Conservation (phyloP, 2,329 filamentous ascomycete genomes). For the Pyricularia sp. region DNA sequence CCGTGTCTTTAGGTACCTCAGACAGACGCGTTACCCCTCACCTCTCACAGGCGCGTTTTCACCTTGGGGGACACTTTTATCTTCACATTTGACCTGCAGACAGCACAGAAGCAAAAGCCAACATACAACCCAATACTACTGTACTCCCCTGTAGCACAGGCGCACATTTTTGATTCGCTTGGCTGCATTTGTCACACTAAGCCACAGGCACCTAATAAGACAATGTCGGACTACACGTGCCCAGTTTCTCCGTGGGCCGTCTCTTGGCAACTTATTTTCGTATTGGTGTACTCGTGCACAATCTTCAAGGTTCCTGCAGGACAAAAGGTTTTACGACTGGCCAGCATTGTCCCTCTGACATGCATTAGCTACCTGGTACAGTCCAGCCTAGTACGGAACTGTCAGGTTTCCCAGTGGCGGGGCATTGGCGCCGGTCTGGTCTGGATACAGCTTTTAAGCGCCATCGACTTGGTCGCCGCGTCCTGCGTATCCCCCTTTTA, state of each 20-base stretch:
- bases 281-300: neutral
- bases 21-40: too few species aligned
- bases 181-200: too few species aligned
- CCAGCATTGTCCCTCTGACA: neutral
- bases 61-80: too few species aligned
- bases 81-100: too few species aligned
- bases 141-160: too few species aligned
- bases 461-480: neutral
- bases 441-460: neutral
- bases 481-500: neutral
- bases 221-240: neutral
- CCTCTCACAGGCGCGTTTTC: too few species aligned
- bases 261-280: neutral
- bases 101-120: too few species aligned
- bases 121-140: too few species aligned
- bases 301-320: neutral
- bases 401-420: neutral
- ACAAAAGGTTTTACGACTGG: neutral
- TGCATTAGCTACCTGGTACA: neutral
- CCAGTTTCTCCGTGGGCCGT: neutral
- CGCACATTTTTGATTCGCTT: too few species aligned
- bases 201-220: neutral
- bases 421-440: neutral
- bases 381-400: neutral
- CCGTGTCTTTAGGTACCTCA: too few species aligned